Percentiles rank a stretch among this genome's conserved stretches.
phyloP scores from a whole-genome alignment of 169 alveolate genomes.

The Perkinsus marinus region DNA sequence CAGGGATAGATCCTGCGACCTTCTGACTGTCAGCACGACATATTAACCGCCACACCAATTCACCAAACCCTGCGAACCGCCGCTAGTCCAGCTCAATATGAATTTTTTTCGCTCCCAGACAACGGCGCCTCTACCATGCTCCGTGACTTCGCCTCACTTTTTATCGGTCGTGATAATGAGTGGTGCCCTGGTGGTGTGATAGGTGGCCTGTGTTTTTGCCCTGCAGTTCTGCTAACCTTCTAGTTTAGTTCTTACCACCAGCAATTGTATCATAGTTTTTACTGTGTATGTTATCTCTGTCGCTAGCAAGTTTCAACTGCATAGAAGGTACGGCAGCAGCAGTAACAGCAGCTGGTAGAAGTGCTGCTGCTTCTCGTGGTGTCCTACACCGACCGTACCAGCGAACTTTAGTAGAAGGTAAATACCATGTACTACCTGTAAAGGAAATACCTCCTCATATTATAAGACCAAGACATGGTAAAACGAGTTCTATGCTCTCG shows the following conservation, averaged over 20 bases:
- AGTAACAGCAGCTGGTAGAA: not conserved
- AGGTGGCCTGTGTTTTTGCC: constrained; percentile 96
- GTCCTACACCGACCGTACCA: not conserved
- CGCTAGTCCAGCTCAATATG: no score
- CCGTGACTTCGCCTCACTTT: not conserved
- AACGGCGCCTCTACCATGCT: not conserved
- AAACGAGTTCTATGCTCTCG: not conserved
- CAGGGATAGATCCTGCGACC: no score
- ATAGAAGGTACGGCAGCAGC: not conserved
- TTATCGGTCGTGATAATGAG: not conserved
- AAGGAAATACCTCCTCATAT: not conserved
- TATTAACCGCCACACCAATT: no score
- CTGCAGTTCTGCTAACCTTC: no score
- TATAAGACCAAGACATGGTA: not conserved
- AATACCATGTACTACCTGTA: not conserved
- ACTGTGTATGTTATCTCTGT: not conserved
- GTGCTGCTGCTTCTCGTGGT: not conserved
- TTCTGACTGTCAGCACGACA: no score
- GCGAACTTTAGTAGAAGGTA: not conserved
- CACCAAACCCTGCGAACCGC: no score
- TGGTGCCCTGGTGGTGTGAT: constrained; percentile 82
- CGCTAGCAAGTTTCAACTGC: not conserved
- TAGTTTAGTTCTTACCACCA: no score
- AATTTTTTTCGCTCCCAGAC: no score
- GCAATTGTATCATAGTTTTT: not conserved